A percentile compares a stretch with the other conserved stretches of the same genome.
Conservation (phyloP, 305 asterid species). For the Rubia tinctorum region DNA sequence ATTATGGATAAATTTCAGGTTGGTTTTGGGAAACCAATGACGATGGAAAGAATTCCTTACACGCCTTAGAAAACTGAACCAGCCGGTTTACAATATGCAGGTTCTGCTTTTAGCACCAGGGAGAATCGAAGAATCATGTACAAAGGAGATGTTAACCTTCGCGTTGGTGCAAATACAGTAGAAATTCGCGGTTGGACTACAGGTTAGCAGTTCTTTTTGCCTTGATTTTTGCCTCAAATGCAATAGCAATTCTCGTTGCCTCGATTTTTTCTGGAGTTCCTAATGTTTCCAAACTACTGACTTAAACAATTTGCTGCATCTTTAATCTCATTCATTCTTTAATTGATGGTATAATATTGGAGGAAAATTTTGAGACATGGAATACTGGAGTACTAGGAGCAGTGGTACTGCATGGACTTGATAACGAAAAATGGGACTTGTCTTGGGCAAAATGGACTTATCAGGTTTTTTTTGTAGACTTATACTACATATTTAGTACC, state of each 20-base stretch:
- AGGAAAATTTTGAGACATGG: constrained; percentile 78
- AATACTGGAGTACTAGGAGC: constrained; percentile 82
- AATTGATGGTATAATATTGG: constrained; percentile 51
- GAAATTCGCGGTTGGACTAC: too few relatives aligned
- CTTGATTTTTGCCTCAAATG: too few relatives aligned
- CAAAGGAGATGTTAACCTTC: constrained; percentile 55
- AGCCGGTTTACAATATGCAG: constrained; percentile 36
- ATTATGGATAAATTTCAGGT: constrained; percentile 79
- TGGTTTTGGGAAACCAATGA: constrained; percentile 7
- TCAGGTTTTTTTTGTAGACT: constrained; percentile 46
- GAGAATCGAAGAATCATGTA: constrained; percentile 64
- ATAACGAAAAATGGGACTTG: constrained; percentile 72
- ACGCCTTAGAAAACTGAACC: constrained; percentile 8
- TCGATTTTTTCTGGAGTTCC: neutral
- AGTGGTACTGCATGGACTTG: constrained; percentile 79
- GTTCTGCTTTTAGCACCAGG: constrained; percentile 88
- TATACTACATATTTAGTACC: neutral
- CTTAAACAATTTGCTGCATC: neutral
- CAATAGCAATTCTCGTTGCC: constrained; percentile 61
- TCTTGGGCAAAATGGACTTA: constrained; percentile 91
- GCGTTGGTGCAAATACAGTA: constrained; percentile 69
- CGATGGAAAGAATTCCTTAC: neutral
- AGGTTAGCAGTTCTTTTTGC: too few relatives aligned
- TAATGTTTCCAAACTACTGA: neutral
- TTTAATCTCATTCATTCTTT: neutral